Evolutionary conservation across 1,284 basidiomycete species (phyloP).

Genomic region (Baeospora myosura): DNA sequence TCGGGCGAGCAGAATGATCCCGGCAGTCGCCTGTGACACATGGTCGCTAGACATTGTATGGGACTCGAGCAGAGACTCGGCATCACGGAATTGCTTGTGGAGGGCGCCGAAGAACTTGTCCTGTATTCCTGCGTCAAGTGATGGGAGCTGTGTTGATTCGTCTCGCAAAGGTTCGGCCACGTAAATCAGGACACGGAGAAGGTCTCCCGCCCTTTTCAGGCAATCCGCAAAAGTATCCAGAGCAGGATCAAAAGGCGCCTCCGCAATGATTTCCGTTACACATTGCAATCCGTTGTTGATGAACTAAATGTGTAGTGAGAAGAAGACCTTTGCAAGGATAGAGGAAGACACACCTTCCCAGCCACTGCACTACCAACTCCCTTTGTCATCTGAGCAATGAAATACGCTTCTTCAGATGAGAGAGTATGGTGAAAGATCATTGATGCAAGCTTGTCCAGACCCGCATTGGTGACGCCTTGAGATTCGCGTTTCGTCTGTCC

Average conservation of each 20-base stretch:
- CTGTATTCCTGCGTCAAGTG: slow-evolving; percentile 46
- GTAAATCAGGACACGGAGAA: slow-evolving; percentile 61
- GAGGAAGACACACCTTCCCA: slow-evolving; percentile 42
- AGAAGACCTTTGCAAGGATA: background rate
- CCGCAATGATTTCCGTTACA: slow-evolving; percentile 49
- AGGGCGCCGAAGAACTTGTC: slow-evolving; percentile 47
- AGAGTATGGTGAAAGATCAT: slow-evolving; percentile 65
- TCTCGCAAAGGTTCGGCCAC: slow-evolving; percentile 60
- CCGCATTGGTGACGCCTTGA: slow-evolving; percentile 42
- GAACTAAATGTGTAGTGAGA: slow-evolving; percentile 39
- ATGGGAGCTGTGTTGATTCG: slow-evolving; percentile 33
- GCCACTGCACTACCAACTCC: slow-evolving; percentile 60
- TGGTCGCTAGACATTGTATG: slow-evolving; percentile 14
- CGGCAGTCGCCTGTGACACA: slow-evolving; percentile 23
- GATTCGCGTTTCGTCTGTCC: slow-evolving; percentile 56
- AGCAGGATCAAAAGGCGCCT: slow-evolving; percentile 24
- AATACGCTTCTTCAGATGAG: slow-evolving; percentile 68
- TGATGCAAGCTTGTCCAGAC: slow-evolving; percentile 55
- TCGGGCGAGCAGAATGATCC: slow-evolving; percentile 48
- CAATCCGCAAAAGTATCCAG: slow-evolving; percentile 27
- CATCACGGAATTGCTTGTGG: slow-evolving; percentile 34
- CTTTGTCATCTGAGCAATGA: slow-evolving; percentile 69
- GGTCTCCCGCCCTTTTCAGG: slow-evolving; percentile 54
- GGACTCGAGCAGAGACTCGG: slow-evolving; percentile 30
- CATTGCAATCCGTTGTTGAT: slow-evolving; percentile 67